These are phyloP conservation scores for Purshia tridentata DNA, from an alignment of 306 rosid species.

Conservation along the genomic window DNA sequence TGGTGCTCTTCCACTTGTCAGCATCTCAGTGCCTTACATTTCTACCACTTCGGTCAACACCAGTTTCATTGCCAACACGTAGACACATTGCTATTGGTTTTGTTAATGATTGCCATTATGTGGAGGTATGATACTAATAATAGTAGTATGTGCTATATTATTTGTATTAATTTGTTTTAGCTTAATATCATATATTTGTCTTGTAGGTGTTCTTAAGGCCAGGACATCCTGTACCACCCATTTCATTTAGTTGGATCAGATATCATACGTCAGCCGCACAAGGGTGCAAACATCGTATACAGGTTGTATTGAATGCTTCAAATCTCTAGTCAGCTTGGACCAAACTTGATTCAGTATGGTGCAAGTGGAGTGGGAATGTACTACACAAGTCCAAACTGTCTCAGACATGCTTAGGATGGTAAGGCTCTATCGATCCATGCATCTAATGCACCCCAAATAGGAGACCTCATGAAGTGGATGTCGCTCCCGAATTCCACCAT, in stretches of 20 bases:
- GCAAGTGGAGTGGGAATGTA: not conserved
- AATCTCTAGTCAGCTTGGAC: slow-evolving; percentile 3
- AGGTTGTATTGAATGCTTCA: slow-evolving; percentile 5
- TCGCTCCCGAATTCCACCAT: slow-evolving; percentile 1
- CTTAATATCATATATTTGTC: slow-evolving; percentile 3
- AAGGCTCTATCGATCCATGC: not conserved
- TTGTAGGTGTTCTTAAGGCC: slow-evolving; percentile 18
- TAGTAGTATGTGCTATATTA: not conserved
- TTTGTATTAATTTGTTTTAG: not conserved
- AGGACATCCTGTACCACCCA: slow-evolving; percentile 19
- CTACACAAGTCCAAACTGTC: not conserved
- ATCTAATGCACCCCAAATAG: not conserved
- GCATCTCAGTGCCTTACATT: slow-evolving; percentile 19
- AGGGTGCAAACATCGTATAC: slow-evolving; percentile 6
- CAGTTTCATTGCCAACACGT: slow-evolving; percentile 16
- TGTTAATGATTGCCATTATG: slow-evolving; percentile 18
- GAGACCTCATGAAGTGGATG: not conserved
- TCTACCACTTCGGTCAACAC: slow-evolving; percentile 9
- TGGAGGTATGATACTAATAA: slow-evolving; percentile 9
- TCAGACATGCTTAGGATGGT: not conserved
- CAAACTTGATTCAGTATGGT: not conserved
- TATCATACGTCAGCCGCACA: slow-evolving; percentile 4
- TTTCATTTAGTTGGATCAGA: slow-evolving; percentile 14
- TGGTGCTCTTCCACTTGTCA: slow-evolving; percentile 16
- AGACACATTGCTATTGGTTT: slow-evolving; percentile 17